Base-by-base conservation (phyloP, 75 land plant species). In the Larix kaempferi region DNA sequence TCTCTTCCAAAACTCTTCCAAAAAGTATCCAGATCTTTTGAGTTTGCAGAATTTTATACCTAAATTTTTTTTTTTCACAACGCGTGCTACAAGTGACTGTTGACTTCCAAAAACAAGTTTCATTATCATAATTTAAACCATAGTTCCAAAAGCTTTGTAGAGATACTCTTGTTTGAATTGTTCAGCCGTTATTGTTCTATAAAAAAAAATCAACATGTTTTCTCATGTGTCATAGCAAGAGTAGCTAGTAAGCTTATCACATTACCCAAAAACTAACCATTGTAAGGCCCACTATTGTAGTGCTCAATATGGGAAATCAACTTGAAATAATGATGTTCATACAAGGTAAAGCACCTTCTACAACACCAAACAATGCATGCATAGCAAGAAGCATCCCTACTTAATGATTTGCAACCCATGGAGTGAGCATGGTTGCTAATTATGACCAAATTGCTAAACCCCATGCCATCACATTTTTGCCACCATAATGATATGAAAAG, bases 191-290 rank as follows among this genome's bases (percentile, higher is more conserved):
- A n/a, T n/a, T n/a, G n/a, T n/a, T n/a, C n/a, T n/a, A n/a, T n/a
- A n/a, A n/a, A n/a, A n/a, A n/a, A n/a, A n/a, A n/a, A n/a, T n/a
- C n/a, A n/a, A n/a, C n/a, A n/a, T n/a, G n/a, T n/a, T n/a, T n/a
- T n/a, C n/a, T n/a, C 78, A 5, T 83, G 76, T 52, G 97, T 74
- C 77, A 96, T 81, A 2, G 85, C 2, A 4, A 98, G 99, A 11
- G 99, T 76, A 17, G 86, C 71, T 19, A 96, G 76, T n/a, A 96
- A 84, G 44, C 99, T 90, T 17, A 84, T 84, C 25, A 94, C 99
- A 78, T 91, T 96, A 21, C 99, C 99, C 11, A 96, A 78, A 96
- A 96, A 23, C 98, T 98, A 22, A 86, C 99, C 99, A 96, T 96
- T 10, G 98, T 84, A 2, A 94, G 76, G 39, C 96, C 99, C 49